Conservation (phyloP, 2,329 filamentous ascomycete species). For the Fusarium fujikuroi region DNA sequence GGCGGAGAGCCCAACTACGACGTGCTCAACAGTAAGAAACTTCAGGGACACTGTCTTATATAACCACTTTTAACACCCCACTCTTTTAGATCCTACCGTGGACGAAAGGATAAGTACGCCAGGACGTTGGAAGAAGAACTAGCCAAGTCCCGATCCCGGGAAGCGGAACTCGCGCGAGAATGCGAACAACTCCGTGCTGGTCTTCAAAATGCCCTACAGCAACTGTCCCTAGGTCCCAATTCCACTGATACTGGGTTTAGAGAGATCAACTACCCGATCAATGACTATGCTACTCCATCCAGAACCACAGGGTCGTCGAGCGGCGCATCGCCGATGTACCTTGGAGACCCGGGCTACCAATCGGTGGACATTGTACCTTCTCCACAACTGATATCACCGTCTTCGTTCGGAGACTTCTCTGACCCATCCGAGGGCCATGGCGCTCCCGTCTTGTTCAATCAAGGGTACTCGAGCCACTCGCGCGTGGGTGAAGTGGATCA, state of each 20-base stretch:
- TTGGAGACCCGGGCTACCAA: background rate
- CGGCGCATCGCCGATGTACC: constrained; percentile 2
- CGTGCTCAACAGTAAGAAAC: constrained; percentile 23
- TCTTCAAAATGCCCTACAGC: background rate
- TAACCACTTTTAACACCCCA: background rate
- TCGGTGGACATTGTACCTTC: background rate
- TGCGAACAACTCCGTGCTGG: constrained; percentile 18
- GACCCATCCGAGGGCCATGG: background rate
- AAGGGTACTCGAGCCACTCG: background rate
- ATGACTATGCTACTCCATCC: background rate
- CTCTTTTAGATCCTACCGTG: constrained; percentile 18
- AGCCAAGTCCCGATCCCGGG: background rate
- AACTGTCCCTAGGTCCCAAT: background rate
- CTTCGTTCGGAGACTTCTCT: background rate
- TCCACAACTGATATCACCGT: constrained; percentile 14
- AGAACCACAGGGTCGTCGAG: background rate
- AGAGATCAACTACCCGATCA: background rate
- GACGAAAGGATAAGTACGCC: constrained; percentile 27
- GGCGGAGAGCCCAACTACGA: constrained; percentile 24
- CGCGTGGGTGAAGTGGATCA: constrained; percentile 12
- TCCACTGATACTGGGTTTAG: background rate
- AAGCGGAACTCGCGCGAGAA: constrained; percentile 14
- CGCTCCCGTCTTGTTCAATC: background rate
- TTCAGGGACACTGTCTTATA: background rate
- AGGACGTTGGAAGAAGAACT: constrained; percentile 21